A percentile compares a stretch with the other conserved stretches of the same genome.
phyloP scores from a whole-genome alignment of 1,284 basidiomycete species.

The Apiotrichum gamsii region DNA sequence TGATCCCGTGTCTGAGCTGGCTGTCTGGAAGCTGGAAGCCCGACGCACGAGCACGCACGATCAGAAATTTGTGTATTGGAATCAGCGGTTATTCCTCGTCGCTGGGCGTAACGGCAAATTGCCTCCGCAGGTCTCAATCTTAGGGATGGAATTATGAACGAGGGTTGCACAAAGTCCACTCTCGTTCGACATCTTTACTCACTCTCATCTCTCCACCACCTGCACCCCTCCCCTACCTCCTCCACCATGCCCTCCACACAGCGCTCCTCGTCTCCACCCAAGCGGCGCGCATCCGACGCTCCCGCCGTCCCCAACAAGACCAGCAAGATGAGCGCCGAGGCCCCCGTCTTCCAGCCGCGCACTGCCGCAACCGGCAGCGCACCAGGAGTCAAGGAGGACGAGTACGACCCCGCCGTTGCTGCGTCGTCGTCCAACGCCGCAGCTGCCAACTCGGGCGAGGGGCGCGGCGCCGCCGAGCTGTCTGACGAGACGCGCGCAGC shows the following conservation, averaged over 20 bases:
- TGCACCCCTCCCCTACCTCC: not conserved
- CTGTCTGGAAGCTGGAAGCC: no score
- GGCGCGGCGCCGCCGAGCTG: slow-evolving; percentile 7
- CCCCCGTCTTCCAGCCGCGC: slow-evolving; percentile 36
- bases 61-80: not conserved
- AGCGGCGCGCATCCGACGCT: slow-evolving; percentile 27
- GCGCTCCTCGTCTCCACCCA: slow-evolving; percentile 19
- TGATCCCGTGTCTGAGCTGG: no score
- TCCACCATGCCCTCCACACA: slow-evolving; percentile 10
- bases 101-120: not conserved
- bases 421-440: slow-evolving; percentile 6
- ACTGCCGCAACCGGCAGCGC: not conserved
- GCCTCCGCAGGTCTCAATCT: not conserved
- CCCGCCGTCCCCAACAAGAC: slow-evolving; percentile 25
- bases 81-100: not conserved
- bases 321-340: slow-evolving; percentile 39
- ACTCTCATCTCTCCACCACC: not conserved
- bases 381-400: not conserved
- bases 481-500: slow-evolving; percentile 10
- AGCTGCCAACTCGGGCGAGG: not conserved
- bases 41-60: no score
- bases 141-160: not conserved
- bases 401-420: slow-evolving; percentile 12
- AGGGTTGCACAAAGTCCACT: not conserved
- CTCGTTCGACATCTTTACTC: not conserved